Evolutionary conservation across 768 basidiomycete genomes (phyloP).

Genomic region (Dictyophora rubrovolvata): DNA sequence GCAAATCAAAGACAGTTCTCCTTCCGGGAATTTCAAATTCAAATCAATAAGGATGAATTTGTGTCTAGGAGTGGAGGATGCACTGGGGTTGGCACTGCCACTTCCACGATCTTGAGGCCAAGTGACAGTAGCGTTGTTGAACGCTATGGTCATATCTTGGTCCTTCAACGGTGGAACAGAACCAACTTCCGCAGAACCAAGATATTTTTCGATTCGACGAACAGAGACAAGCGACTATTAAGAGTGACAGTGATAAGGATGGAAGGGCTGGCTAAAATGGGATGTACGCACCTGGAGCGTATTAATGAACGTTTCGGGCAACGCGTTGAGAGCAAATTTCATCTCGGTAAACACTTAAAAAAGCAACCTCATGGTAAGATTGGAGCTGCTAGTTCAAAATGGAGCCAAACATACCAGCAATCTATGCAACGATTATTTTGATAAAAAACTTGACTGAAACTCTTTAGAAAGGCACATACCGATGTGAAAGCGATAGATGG

Average conservation of each 20-base stretch:
- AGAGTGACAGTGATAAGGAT: conserved; percentile 1
- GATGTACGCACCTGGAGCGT: conserved; percentile 54
- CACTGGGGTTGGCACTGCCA: conserved; percentile 37
- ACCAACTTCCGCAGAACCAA: conserved; percentile 62
- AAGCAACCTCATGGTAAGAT: background rate
- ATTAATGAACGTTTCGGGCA: conserved; percentile 88
- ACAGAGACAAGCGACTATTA: conserved; percentile 67
- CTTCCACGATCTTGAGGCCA: conserved; percentile 74
- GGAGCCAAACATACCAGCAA: conserved; percentile 26
- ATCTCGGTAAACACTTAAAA: conserved; percentile 70
- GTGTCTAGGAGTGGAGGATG: conserved; percentile 54
- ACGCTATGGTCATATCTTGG: conserved; percentile 52
- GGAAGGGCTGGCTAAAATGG: background rate
- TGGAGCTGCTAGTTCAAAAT: background rate
- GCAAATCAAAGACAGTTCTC: conserved; percentile 74
- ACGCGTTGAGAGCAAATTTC: conserved; percentile 76
- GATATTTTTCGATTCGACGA: conserved; percentile 85
- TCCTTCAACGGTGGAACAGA: conserved; percentile 46
- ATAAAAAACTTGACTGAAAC: background rate
- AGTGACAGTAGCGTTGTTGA: conserved; percentile 80
- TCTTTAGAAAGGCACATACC: conserved; percentile 17
- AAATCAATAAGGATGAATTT: conserved; percentile 79
- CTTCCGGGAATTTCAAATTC: conserved; percentile 64
- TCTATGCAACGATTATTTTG: conserved; percentile 18
- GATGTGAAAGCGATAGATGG: conserved; percentile 77